Conservation (phyloP, 192 early-diverging fungal genomes). For the Coemansia sp. region DNA sequence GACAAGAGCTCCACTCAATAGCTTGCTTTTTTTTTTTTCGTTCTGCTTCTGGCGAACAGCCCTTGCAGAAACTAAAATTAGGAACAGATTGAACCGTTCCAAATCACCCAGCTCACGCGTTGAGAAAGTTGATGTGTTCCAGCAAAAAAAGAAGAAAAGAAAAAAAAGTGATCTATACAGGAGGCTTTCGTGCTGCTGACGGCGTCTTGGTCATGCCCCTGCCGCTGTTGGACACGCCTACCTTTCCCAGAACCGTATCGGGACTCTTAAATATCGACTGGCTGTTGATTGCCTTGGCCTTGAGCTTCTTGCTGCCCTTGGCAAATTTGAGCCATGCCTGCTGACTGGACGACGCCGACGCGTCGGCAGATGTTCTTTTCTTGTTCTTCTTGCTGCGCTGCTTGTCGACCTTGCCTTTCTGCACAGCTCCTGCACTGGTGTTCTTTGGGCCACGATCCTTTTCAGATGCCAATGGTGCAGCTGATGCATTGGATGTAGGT, state of each 20-base stretch:
- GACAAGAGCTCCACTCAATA: no score
- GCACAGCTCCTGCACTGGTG: neutral
- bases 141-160: neutral
- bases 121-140: no score
- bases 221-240: slow-evolving; percentile 48
- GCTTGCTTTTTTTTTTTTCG: no score
- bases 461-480: slow-evolving; percentile 2
- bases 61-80: no score
- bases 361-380: slow-evolving; percentile 3
- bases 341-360: slow-evolving; percentile 22
- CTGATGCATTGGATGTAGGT: neutral
- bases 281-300: slow-evolving; percentile 50
- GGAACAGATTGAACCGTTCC: no score
- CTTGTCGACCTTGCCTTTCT: slow-evolving; percentile 24
- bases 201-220: slow-evolving; percentile 46
- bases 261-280: slow-evolving; percentile 54
- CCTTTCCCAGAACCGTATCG: slow-evolving; percentile 36
- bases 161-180: neutral
- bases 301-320: slow-evolving; percentile 39
- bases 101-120: neutral
- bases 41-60: no score
- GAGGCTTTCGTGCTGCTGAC: neutral
- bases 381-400: slow-evolving; percentile 12
- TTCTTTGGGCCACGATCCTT: neutral
- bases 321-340: slow-evolving; percentile 54